Percentiles rank a stretch among this genome's conserved stretches.
phyloP scores from a whole-genome alignment of 1,284 basidiomycete species.

The Cutaneotrichosporon cutaneum region DNA sequence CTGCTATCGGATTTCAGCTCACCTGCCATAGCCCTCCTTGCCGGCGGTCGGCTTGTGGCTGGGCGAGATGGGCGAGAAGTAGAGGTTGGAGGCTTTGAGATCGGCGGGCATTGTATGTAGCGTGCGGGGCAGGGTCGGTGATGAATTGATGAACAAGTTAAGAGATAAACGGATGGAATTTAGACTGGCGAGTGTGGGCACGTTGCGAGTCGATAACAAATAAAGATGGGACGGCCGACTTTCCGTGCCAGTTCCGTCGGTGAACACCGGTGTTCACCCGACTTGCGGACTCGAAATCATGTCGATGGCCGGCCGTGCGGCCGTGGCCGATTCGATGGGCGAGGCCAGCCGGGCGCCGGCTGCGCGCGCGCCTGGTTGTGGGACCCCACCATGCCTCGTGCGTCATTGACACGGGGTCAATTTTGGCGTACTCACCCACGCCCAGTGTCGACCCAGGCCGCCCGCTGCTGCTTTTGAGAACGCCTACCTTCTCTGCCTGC shows the following conservation, averaged over 20 bases:
- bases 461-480: conserved; percentile 1
- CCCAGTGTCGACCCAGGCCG: too few relatives aligned
- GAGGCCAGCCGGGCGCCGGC: too few relatives aligned
- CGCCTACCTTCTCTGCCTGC: background rate
- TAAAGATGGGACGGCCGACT: background rate
- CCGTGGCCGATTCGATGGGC: background rate
- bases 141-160: background rate
- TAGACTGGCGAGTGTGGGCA: background rate
- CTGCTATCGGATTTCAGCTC: conserved; percentile 33
- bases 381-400: background rate
- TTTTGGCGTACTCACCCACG: background rate
- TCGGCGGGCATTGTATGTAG: conserved; percentile 20
- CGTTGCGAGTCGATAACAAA: background rate
- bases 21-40: conserved; percentile 23
- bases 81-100: conserved; percentile 39
- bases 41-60: conserved; percentile 28
- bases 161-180: background rate
- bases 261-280: background rate
- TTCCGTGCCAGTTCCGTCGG: background rate
- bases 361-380: too few relatives aligned
- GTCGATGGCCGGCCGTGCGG: too few relatives aligned
- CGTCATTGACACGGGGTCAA: background rate
- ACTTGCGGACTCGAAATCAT: background rate
- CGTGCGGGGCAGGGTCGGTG: background rate
- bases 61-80: conserved; percentile 42